phyloP scores from a whole-genome alignment of 371 early-diverging fungal species.

The Umbelopsis sp. region DNA sequence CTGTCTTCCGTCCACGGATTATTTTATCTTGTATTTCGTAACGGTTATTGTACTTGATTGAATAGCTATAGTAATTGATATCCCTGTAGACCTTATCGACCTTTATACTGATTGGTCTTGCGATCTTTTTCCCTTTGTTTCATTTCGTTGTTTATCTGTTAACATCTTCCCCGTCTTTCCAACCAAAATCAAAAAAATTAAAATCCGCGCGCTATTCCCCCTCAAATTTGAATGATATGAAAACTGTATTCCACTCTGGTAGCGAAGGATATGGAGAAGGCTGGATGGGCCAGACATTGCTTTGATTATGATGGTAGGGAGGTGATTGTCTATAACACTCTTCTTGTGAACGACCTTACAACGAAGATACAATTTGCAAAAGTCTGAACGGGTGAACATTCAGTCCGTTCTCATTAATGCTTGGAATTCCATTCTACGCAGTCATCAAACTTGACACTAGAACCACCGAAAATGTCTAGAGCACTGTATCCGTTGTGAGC shows the following conservation, averaged over 20 bases:
- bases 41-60: constrained; percentile 18
- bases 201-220: too few species aligned
- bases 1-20: constrained; percentile 2
- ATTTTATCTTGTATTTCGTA: constrained; percentile 17
- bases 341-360: too few species aligned
- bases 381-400: too few species aligned
- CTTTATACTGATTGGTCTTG: background rate
- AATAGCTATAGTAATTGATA: constrained; percentile 19
- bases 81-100: constrained; percentile 16
- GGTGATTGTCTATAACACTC: too few species aligned
- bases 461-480: constrained; percentile 97
- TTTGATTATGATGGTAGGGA: too few species aligned
- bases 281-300: too few species aligned
- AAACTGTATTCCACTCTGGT: too few species aligned
- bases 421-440: constrained; percentile 77
- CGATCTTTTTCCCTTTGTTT: constrained; percentile 12
- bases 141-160: constrained; percentile 10
- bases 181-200: background rate
- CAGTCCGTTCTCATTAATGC: background rate
- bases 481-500: constrained; percentile 58
- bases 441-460: constrained; percentile 78
- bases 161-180: background rate
- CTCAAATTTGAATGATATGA: too few species aligned
- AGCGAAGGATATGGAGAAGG: too few species aligned
- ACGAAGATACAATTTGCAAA: too few species aligned